Evolutionary conservation across 768 basidiomycete species (phyloP), one percentile per base, ranked within the genome.

Genomic region (Kwoniella mangroviensis): DNA sequence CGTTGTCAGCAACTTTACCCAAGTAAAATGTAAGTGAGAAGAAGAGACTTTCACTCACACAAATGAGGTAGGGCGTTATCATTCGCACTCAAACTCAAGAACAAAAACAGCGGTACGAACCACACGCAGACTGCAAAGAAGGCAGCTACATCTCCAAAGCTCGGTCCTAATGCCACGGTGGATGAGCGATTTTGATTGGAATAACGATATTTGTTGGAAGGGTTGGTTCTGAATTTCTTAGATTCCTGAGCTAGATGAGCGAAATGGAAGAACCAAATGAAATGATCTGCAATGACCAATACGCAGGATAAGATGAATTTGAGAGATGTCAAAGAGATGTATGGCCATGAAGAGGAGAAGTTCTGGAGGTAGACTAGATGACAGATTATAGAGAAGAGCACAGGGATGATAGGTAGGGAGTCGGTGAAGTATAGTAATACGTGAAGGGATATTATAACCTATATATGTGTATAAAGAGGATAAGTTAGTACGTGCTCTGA

Each of bases 181-280:
- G 21, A 67, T 53, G n/a, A 58, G 41, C 22, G 19, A 43, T 60
- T 60, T 3, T 43, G 34, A 42, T 22, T 13, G n/a, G 15, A 13
- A n/a, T 60, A 26, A 19, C 19, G 2, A 58, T 80, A 81, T 19
- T 78, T 63, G 55, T 79, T 78, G 57, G 68, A 72, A 3, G 75
- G 70, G 9, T 34, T 58, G 9, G 4, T 45, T 34, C 72, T 64
- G 19, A 67, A 73, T n/a, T 60, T 68, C 63, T 79, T 81, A 9
- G 76, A 75, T 61, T 81, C 79, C 41, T 82, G 79, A 17, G 82
- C 81, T 45, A 78, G 73, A 22, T 77, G 73, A 4, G 94, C 89
- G 83, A 98, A 98, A 84, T 98, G 88, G 85, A 92, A 93, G 86
- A 99, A 99, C 93, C 95, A 98, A 51, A 93, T 82, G 80, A 98